Base-by-base conservation (phyloP, 345 rosid species). In the Salix dunnii region DNA sequence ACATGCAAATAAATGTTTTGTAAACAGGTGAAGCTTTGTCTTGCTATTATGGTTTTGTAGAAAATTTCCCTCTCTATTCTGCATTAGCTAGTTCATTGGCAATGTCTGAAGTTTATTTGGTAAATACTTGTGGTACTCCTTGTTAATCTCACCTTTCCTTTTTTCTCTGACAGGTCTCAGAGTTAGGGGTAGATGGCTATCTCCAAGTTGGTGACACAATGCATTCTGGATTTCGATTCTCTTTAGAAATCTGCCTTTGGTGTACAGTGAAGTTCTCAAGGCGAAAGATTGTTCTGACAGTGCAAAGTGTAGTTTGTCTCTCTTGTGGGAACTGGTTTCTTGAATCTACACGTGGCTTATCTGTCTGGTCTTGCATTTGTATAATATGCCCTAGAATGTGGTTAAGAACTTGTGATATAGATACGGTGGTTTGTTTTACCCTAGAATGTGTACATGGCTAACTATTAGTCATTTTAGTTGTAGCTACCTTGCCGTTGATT, bases 371-470 rank as follows among this genome's bases (percentile, higher is more conserved):
- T 12, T 67, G 70, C 75, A 81, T 76, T 76, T 88, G 89, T 88
- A 83, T 80, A 78, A 86, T 84, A 83, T 75, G 21, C 38, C 17
- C 68, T 74, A 82, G 85, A 73, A 73, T 79, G 23, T 70, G 71
- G 65, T 77, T 48, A 67, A n/a, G n/a, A n/a, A n/a, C n/a, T n/a
- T n/a, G n/a, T 83, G 80, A 70, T 81, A 42, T 79, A 85, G 89
- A 51, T 65, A 51, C 53, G 78, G 82, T 28, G 69, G 69, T 18
- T 66, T 66, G 69, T 66, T 68, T 66, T 77, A 68, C 55, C 42
- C 66, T 74, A 76, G 81, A 80, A 40, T 49, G 72, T 88, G 91
- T 85, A 85, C 86, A 85, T 85, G 86, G 85, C 87, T 88, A 84
- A 84, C 88, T 75, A 30, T 33, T 38, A 73, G 83, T 80, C 75